Evolutionary conservation across 768 basidiomycete species (phyloP), one percentile per base, ranked within the genome.

Genomic region (Termitomyces sp.): DNA sequence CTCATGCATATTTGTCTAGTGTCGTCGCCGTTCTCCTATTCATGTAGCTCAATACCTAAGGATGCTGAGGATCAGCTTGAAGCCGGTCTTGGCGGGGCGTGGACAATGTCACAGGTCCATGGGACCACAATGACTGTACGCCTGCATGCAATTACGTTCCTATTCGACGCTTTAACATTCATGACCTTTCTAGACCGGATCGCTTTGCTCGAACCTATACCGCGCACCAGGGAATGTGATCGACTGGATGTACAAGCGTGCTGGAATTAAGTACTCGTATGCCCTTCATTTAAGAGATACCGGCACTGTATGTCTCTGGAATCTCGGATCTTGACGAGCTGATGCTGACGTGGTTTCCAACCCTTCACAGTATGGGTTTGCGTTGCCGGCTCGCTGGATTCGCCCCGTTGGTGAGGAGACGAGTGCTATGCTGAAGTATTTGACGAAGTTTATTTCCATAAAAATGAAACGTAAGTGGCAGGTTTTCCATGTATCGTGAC

Each of bases 401-500:
- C 73, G 86, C 7, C 88, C 91, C 0, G 85, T 89, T 2, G 91
- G 89, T 1, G 87, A 90, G 69, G 92, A 94, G 71, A 84, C 85
- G 4, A 74, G 76, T 17, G 77, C 73, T 25, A 82, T 91, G 72
- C 62, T 93, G 28, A 71, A 78, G 23, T 89, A 86, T 62, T 71
- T 94, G 6, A 82, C 85, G 1, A 72, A 78, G 43, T 94, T 92
- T 66, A 84, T 92, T 25, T 71, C 72, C 10, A 72, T 67, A 60
- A 72, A 76, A 46, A 61, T 67, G 55, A 70, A 71, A 55, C 59
- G 73, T 72, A 45, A 43, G 70, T 40, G 7, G 35, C 9, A 25
- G 8, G 7, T 3, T 16, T 28, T 5, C 1, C n/a, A 10, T 40
- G 23, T 8, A 2, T 11, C 11, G 10, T 6, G 7, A 21, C 67